These are phyloP conservation scores for Ilex asprella DNA, from an alignment of 257 asterid species.

Conservation along the genomic window DNA sequence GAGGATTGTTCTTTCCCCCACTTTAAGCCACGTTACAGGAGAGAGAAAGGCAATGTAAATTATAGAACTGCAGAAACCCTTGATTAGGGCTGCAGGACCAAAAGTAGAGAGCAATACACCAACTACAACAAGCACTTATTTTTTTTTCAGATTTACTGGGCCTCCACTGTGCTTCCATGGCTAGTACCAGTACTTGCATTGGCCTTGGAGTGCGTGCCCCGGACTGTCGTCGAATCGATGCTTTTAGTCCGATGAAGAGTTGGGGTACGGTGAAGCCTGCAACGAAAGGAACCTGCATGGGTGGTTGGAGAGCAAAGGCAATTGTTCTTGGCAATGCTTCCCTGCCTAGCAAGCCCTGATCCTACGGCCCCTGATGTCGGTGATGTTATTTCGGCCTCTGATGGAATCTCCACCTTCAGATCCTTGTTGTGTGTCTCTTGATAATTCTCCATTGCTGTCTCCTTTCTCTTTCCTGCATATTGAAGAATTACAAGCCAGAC, in stretches of 20 bases:
- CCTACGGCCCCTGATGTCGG: slow-evolving; percentile 1
- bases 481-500: not conserved
- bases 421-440: slow-evolving; percentile 23
- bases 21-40: too few species aligned
- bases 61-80: too few species aligned
- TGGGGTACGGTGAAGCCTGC: slow-evolving; percentile 64
- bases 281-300: slow-evolving; percentile 72
- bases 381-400: slow-evolving; percentile 15
- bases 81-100: too few species aligned
- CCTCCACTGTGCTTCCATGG: too few species aligned
- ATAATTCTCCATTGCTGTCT: slow-evolving; percentile 35
- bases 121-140: too few species aligned
- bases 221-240: slow-evolving; percentile 27
- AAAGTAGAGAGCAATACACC: too few species aligned
- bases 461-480: not conserved
- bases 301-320: slow-evolving; percentile 81
- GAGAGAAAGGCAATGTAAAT: too few species aligned
- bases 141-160: too few species aligned
- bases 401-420: slow-evolving; percentile 43
- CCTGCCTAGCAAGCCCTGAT: slow-evolving; percentile 55
- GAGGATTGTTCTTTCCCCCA: too few species aligned
- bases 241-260: slow-evolving; percentile 58
- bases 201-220: slow-evolving; percentile 17
- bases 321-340: slow-evolving; percentile 44
- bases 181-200: too few species aligned